Evolutionary conservation across 257 asterid species (phyloP).

Genomic region (Rauvolfia tetraphylla): DNA sequence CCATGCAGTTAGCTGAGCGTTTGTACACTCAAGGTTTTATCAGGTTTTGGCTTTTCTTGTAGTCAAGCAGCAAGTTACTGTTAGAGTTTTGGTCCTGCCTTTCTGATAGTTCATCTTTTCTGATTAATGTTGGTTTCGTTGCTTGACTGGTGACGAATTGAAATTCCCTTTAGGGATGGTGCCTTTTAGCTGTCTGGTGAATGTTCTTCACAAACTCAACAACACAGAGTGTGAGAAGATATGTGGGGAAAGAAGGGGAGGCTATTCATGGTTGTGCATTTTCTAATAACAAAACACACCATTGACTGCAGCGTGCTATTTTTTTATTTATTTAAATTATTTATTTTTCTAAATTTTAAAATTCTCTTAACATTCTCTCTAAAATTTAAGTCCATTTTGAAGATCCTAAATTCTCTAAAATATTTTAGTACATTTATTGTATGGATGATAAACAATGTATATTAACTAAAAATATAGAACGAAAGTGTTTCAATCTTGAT

Average conservation of each 20-base stretch:
- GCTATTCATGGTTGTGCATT: neutral
- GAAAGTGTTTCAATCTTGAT: too few relatives aligned
- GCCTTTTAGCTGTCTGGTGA: neutral
- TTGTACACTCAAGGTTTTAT: conserved; percentile 87
- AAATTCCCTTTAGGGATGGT: neutral
- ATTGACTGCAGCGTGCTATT: too few relatives aligned
- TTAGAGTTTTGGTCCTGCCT: neutral
- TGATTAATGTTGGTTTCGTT: neutral
- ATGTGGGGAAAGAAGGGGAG: neutral
- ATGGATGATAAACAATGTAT: too few relatives aligned
- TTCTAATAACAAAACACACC: too few relatives aligned
- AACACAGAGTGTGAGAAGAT: neutral
- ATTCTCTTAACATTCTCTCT: too few relatives aligned
- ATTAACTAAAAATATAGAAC: too few relatives aligned
- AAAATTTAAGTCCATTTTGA: too few relatives aligned
- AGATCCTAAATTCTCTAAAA: too few relatives aligned
- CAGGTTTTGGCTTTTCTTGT: conserved; percentile 47
- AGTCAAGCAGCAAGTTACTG: neutral
- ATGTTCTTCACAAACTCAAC: neutral
- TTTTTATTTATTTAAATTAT: too few relatives aligned
- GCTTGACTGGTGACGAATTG: neutral
- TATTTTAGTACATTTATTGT: too few relatives aligned
- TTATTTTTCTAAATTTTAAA: too few relatives aligned
- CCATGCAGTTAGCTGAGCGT: conserved; percentile 97
- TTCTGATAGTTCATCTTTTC: neutral